Base-by-base conservation (phyloP, 129 eudicot species). In the Helichrysum umbraculigerum region DNA sequence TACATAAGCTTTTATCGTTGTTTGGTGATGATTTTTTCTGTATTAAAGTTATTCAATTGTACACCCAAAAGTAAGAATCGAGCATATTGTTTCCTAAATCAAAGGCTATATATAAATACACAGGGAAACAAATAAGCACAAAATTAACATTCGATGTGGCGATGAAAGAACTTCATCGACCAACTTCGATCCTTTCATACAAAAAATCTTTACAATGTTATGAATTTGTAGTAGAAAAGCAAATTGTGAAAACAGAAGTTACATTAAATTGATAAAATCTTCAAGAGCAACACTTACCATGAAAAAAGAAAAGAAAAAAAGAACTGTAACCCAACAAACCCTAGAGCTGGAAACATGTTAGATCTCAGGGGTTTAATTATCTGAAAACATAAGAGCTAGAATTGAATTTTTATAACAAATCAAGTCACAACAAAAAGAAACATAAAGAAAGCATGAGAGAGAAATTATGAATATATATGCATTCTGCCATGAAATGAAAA, bases 361-460 rank as follows among this genome's bases (percentile, higher is more conserved):
- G 42, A 58, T 41, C 22, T n/a, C 70, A 51, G 41, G 37, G 34
- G 54, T 47, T 63, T 37, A 44, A 41, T 11, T n/a, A 61, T 7
- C 5, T 19, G 47, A 47, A 20, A 62, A 76, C 33, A 33, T 21
- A 65, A 30, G 68, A 35, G 7, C 16, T 8, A 47, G 64, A 58
- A 42, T 5, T 60, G 30, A 35, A 7, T 56, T 6, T 3, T 12
- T 47, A 70, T 61, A 19, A 73, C 39, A 73, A 79, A 65, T 65
- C 28, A 65, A 73, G 79, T 54, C 52, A 16, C 74, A 73, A 66
- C 67, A 73, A 66, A 79, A 66, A 59, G 73, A 79, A 79, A 66
- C 83, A 28, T 19, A 60, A 56, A 5, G 69, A 79, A 73, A 73
- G 74, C 69, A 79, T 59, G 79, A 79, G 83, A 79, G 83, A 79